Evolutionary conservation across 2,329 filamentous ascomycete species (phyloP), one percentile per base, ranked within the genome.

Genomic region (Akanthomyces uredinophilus): DNA sequence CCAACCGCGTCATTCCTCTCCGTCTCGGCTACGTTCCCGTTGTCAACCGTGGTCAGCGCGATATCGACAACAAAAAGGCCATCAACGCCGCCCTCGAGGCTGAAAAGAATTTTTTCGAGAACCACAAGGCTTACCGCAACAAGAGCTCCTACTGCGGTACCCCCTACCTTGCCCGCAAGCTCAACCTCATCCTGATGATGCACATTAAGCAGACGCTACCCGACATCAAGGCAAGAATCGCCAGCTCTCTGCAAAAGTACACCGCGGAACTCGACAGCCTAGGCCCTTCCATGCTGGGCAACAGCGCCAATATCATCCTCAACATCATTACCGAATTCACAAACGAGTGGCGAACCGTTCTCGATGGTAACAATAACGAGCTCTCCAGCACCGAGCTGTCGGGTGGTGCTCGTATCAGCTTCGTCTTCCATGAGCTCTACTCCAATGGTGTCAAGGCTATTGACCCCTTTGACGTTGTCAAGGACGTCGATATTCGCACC

Each of bases 101-200:
- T 58, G 95, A 99, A 81, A 96, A 92, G 83, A 89, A 90, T 74
- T 99, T 96, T 76, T 99, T 99, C 74, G 95, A 99, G 71, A 94
- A 94, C 76, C 95, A 99, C 84, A 96, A 96, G 80, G 94, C 95
- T 39, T 99, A 99, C 78, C 86, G 93, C 64, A 99, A 98, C 79
- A 99, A 99, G 87, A 93, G 92, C 73, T 91, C 93, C 6, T 99
- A 99, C 83, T 99, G 95, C 77, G 95, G 95, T 75, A 99, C 95
- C 3, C 95, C 95, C 4, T 99, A 99, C 73, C 82, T 99, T 64
- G 95, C 95, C 4, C 88, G 94, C 68, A 99, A 99, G 79, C 86
- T 99, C 64, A 99, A 99, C 78, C 83, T 99, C 71, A 98, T 99
- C 72, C 84, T 99, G 69, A 98, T 99, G 94, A 99, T 99, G 95